Conservation (phyloP, 306 rosid species). For the Vicia villosa region DNA sequence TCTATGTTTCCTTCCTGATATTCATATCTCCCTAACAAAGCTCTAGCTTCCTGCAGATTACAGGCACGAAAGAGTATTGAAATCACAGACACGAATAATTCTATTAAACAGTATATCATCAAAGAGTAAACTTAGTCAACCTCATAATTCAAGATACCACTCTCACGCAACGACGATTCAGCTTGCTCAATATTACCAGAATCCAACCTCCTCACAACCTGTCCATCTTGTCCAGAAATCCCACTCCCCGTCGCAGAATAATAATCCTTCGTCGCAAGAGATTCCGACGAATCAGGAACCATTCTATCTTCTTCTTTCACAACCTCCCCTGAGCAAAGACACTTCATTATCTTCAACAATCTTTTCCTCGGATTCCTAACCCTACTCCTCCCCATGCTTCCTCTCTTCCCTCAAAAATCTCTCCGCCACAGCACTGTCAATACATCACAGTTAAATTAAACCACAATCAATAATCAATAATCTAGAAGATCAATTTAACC, state of each 20-base stretch:
- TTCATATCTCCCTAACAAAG: conserved; percentile 89
- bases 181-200: conserved; percentile 77
- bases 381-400: conserved; percentile 63
- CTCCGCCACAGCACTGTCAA: conserved; percentile 39
- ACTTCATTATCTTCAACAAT: conserved; percentile 65
- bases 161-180: conserved; percentile 78
- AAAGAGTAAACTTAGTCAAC: conserved; percentile 43
- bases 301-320: conserved; percentile 49
- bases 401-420: conserved; percentile 52
- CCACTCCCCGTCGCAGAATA: conserved; percentile 45
- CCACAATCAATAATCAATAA: conserved; percentile 14
- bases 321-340: conserved; percentile 65
- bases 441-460: conserved; percentile 10
- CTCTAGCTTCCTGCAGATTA: conserved; percentile 89
- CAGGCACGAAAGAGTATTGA: conserved; percentile 27
- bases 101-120: background rate
- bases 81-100: conserved; percentile 17
- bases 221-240: conserved; percentile 44
- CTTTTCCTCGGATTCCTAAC: conserved; percentile 42
- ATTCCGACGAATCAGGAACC: conserved; percentile 46
- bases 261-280: conserved; percentile 56
- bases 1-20: conserved; percentile 89
- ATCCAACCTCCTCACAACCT: conserved; percentile 46
- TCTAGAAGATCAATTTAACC: background rate
- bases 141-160: conserved; percentile 84